A percentile compares a stretch with the other conserved stretches of the same genome.
These are phyloP conservation scores for Ophiostoma triangulosporum DNA, from an alignment of 2,329 filamentous ascomycete genomes.

Conservation along the genomic window DNA sequence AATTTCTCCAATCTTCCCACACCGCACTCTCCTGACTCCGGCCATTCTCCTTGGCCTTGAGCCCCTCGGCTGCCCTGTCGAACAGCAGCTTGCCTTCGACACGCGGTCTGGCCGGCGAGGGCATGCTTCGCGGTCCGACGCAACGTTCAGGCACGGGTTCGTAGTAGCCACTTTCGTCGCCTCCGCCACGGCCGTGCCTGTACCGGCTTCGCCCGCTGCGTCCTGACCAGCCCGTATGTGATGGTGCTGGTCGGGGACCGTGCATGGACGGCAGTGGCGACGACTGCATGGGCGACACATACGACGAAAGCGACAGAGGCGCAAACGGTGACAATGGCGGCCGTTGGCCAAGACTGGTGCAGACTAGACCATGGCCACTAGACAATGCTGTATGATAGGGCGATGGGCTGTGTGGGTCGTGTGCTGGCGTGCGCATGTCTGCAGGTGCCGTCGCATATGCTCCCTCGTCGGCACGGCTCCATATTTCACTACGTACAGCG, in stretches of 20 bases:
- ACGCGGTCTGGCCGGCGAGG: neutral
- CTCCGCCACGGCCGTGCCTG: neutral
- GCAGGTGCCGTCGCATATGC: neutral
- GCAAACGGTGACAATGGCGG: neutral
- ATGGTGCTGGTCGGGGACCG: neutral
- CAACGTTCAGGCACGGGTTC: neutral
- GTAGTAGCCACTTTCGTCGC: neutral
- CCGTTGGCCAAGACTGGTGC: neutral
- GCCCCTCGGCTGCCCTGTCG: constrained; percentile 9
- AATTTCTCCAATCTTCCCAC: constrained; percentile 5
- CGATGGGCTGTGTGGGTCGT: neutral
- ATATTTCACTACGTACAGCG: neutral
- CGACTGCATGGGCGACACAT: constrained; percentile 1
- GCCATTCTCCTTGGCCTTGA: constrained; percentile 2
- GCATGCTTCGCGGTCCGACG: neutral
- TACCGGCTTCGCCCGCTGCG: neutral
- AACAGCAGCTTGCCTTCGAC: constrained; percentile 9
- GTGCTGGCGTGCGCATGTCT: neutral
- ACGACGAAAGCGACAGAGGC: neutral
- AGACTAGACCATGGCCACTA: no score
- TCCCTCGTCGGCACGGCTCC: constrained; percentile 8
- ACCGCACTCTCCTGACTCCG: neutral
- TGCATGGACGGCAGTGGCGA: neutral
- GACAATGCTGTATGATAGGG: no score
- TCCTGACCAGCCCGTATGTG: neutral